phyloP scores from a whole-genome alignment of 495 filamentous ascomycete genomes.

The Symbiotaphrina buchneri region DNA sequence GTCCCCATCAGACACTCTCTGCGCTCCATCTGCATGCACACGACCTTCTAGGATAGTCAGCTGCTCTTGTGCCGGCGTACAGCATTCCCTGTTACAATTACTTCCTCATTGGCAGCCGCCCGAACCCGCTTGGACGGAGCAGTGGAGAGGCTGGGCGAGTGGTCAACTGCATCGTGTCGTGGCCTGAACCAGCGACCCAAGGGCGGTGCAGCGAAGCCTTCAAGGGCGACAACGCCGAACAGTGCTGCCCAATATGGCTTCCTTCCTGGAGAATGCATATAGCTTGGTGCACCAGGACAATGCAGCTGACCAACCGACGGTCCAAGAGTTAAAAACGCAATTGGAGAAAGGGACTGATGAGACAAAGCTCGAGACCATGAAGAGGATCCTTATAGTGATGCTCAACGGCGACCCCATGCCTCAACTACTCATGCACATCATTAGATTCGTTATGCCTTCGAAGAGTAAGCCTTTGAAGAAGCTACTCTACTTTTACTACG shows the following conservation, averaged over 20 bases:
- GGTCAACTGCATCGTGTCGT: no score
- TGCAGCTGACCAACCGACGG: slow-evolving; percentile 68
- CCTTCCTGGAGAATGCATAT: slow-evolving; percentile 82
- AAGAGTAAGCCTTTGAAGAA: slow-evolving; percentile 96
- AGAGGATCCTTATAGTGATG: slow-evolving; percentile 89
- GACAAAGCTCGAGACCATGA: slow-evolving; percentile 95
- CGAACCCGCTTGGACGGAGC: no score
- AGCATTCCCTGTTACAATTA: no score
- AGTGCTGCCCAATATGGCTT: slow-evolving; percentile 56
- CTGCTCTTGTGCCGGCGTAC: no score
- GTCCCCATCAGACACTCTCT: no score
- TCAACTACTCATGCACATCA: slow-evolving; percentile 95
- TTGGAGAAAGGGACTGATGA: slow-evolving; percentile 96
- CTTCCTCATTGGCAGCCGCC: no score
- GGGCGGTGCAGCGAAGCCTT: no score
- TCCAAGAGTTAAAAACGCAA: slow-evolving; percentile 80
- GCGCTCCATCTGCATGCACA: no score
- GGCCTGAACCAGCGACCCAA: no score
- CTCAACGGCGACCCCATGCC: slow-evolving; percentile 95
- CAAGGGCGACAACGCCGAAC: no score
- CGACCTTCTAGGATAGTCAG: no score
- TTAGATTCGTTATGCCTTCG: slow-evolving; percentile 97
- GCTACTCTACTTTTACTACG: slow-evolving; percentile 96
- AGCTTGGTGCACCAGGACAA: slow-evolving; percentile 93
- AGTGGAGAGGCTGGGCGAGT: no score